Conservation (phyloP, 2,329 filamentous ascomycete species). For the Daldinia sp. region DNA sequence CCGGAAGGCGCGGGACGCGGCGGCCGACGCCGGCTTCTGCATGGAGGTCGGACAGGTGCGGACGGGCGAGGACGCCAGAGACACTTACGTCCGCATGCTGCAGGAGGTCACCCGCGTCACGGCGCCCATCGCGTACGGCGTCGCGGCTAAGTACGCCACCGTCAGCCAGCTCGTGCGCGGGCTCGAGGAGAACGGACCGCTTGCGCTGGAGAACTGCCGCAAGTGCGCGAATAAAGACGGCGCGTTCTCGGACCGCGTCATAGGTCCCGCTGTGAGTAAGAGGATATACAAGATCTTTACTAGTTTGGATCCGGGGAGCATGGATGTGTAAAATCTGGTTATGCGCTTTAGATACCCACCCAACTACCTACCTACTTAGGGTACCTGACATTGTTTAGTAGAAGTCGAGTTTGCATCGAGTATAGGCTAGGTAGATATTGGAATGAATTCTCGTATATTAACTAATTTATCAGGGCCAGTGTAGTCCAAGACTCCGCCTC, state of each 20-base stretch:
- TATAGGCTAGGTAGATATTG: not conserved
- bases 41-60: constrained; percentile 84
- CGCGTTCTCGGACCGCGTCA: constrained; percentile 63
- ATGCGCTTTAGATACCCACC: not conserved
- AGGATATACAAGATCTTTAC: constrained; percentile 72
- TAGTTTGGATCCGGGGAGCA: constrained; percentile 66
- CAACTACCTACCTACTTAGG: no score
- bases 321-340: constrained; percentile 57
- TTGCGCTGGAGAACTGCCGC: constrained; percentile 70
- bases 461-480: no score
- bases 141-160: constrained; percentile 70
- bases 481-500: not conserved
- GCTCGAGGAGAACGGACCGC: constrained; percentile 69
- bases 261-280: constrained; percentile 70
- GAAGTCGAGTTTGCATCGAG: not conserved
- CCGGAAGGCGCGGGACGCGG: constrained; percentile 64
- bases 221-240: constrained; percentile 70
- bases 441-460: not conserved
- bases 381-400: not conserved
- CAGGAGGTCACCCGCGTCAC: constrained; percentile 81
- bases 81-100: constrained; percentile 81
- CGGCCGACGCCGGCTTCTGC: constrained; percentile 74
- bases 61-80: constrained; percentile 71
- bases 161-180: constrained; percentile 69
- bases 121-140: constrained; percentile 76